phyloP scores from a whole-genome alignment of 164 flowering plant genomes.

The Liquidambar formosana region DNA sequence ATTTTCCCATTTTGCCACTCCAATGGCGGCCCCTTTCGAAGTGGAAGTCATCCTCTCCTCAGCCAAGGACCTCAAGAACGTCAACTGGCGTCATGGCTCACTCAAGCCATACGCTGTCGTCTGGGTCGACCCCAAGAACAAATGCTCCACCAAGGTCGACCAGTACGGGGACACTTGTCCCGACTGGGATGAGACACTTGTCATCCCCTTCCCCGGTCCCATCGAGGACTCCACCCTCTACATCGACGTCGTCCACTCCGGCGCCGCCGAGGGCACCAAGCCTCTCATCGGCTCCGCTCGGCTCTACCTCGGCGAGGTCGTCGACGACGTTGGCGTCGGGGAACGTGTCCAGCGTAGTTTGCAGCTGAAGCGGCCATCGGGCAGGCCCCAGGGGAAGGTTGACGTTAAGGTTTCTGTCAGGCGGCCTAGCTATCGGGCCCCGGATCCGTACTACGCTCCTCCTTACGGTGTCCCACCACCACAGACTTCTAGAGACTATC shows the following conservation, averaged over 20 bases:
- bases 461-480: constrained; percentile 51
- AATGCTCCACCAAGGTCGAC: constrained; percentile 60
- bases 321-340: constrained; percentile 57
- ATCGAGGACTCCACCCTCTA: constrained; percentile 45
- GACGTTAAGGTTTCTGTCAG: constrained; percentile 44
- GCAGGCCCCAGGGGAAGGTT: constrained; percentile 79
- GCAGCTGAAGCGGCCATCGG: constrained; percentile 80
- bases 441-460: constrained; percentile 38
- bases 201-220: constrained; percentile 46
- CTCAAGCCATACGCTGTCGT: constrained; percentile 74
- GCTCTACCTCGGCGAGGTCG: constrained; percentile 44
- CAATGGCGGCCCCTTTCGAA: constrained; percentile 47
- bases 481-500: constrained; percentile 19
- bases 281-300: constrained; percentile 64
- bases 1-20: not conserved
- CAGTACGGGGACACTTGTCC: constrained; percentile 58
- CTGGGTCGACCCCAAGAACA: constrained; percentile 64
- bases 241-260: constrained; percentile 64
- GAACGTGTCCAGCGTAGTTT: constrained; percentile 20
- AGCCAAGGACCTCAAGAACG: constrained; percentile 78
- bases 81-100: constrained; percentile 82
- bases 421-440: constrained; percentile 38
- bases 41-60: constrained; percentile 54
- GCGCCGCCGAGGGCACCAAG: constrained; percentile 44
- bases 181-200: constrained; percentile 58